Base-by-base conservation (phyloP, 768 basidiomycete species). In the Tricholoma bakamatsutake region DNA sequence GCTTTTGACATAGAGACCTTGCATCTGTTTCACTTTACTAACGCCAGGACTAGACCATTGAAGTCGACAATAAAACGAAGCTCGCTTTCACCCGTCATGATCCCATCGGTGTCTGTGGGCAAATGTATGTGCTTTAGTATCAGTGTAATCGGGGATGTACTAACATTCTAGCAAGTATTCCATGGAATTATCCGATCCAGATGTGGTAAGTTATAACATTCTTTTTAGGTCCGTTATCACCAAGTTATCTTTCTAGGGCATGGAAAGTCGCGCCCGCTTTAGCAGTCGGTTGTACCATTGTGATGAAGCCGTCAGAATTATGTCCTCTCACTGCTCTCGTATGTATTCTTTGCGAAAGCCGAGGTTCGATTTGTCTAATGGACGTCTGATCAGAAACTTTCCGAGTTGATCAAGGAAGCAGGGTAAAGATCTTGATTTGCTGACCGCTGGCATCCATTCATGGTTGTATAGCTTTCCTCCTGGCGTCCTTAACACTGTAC, bases 211-310 rank as follows among this genome's bases (percentile, higher is more conserved):
- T 62, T 54, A 21, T 37, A 33, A 39, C 46, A n/a, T n/a, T n/a
- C n/a, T 42, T n/a, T 34, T 52, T 24, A 31, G 31, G 31, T 18
- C 15, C 12, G 47, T 39, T 50, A 30, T 42, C 7, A 45, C 31
- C 55, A 18, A 28, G 46, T 46, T 37, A 27, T 60, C 39, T 53
- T 28, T 39, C 30, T 53, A 87, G 85, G 84, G 73, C 86, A 27
- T 95, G 93, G 93, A 97, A 98, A 72, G 82, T 96, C 46, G 93
- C 89, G 9, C 95, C 93, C 8, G 93, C 94, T 12, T 80, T 98
- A 54, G 93, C 94, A 7, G 83, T 84, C 53, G 93, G 95, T 34
- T 95, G 93, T 72, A 92, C 91, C 21, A 87, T 96, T 65, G 88
- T 98, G 63, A 89, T 98, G 86, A 98, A 97, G 69, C 92, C 94